Percentiles rank a stretch among this genome's conserved stretches.
These are phyloP conservation scores for Magnolia sinica DNA, from an alignment of 164 flowering plant species.

Conservation along the genomic window DNA sequence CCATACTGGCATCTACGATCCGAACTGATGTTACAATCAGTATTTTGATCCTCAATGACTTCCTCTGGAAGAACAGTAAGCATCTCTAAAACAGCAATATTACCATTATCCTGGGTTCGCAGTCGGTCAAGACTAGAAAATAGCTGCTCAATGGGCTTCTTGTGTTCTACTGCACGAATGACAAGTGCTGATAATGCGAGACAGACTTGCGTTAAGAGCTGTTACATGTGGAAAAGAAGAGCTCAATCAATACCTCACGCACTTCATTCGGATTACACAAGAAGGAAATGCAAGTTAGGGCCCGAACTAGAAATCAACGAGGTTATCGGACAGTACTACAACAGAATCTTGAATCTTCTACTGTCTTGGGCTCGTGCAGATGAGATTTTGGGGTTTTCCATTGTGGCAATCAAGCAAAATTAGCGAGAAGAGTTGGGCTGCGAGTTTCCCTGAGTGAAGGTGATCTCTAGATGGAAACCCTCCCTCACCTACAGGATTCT, in stretches of 20 bases:
- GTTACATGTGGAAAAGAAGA: conserved; percentile 17
- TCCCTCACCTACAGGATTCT: too few relatives aligned
- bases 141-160: conserved; percentile 74
- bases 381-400: too few relatives aligned
- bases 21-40: conserved; percentile 45
- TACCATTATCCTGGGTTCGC: conserved; percentile 61
- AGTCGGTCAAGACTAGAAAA: conserved; percentile 76
- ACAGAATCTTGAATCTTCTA: background rate
- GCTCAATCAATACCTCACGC: background rate
- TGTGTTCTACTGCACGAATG: conserved; percentile 65
- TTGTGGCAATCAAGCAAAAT: too few relatives aligned
- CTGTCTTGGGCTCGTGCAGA: background rate
- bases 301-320: background rate
- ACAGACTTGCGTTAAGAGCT: conserved; percentile 96
- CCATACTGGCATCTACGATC: conserved; percentile 58
- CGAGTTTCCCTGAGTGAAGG: too few relatives aligned
- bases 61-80: conserved; percentile 96
- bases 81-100: conserved; percentile 83
- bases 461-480: too few relatives aligned
- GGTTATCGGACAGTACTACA: background rate
- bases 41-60: conserved; percentile 54
- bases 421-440: too few relatives aligned
- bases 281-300: background rate
- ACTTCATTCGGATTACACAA: background rate
- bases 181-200: conserved; percentile 85